Evolutionary conservation across 495 filamentous ascomycete genomes (phyloP), one percentile per base, ranked within the genome.

Genomic region (Xylaria castorea): DNA sequence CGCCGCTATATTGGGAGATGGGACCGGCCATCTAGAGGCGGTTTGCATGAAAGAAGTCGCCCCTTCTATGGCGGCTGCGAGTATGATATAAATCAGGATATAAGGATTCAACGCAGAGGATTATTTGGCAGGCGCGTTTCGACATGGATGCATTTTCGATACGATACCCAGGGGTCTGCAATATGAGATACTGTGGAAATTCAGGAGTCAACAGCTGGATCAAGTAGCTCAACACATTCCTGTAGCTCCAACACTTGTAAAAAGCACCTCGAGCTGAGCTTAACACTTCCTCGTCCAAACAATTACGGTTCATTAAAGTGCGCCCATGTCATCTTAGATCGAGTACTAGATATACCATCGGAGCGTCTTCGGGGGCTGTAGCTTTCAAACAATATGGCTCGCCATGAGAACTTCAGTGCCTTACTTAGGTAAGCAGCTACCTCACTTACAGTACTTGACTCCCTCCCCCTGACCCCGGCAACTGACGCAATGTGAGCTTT

Each of bases 1-100:
- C 83, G 93, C 92, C 14, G 53, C 53, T 57, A 9, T 57, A 18
- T 32, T 57, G 6, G 53, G 53, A 32, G 53, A 57, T 32, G 53
- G 53, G 53, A 57, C 27, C 6, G 8, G 53, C 14, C 53, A 57
- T 18, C 53, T 57, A 12, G 53, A 57, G 11, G 27, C 53, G 27
- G 25, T 9, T 57, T 57, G 53, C 27, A 57, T 57, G 53, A 57
- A 57, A 32, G 53, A 57, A 32, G 12, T 57, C 27, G 27, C 53
- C 27, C 53, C n/a, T 51, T 8, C 53, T 57, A 2, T 32, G 27
- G 1, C 6, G 5, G 14, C 14, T 7, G 9, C 14, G 27, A 18
- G 32, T 25, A 11, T 57, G 27, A 57, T 18, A 57, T 57, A 32
- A 57, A 16, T 27, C 2, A 20, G 27, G 6, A 27, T 16, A 16